Evolutionary conservation across 495 filamentous ascomycete species (phyloP).

Genomic region (Penicillium goetzii): DNA sequence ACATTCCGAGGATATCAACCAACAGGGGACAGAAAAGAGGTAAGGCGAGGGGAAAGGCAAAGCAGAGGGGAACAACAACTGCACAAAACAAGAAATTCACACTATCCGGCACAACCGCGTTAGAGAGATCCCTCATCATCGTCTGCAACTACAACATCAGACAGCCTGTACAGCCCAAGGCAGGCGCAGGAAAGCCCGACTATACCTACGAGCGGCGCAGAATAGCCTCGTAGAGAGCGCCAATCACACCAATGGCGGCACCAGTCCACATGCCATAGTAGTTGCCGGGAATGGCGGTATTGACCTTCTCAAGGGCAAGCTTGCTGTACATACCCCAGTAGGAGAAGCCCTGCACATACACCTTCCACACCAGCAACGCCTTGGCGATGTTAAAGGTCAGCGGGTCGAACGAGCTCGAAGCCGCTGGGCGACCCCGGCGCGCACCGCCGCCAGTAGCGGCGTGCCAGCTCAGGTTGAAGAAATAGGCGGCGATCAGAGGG

Average conservation of each 20-base stretch:
- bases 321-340: conserved; percentile 65
- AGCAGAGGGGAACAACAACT: conserved; percentile 2
- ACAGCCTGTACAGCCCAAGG: conserved; percentile 27
- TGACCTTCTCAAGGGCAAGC: conserved; percentile 62
- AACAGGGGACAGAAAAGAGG: conserved; percentile 3
- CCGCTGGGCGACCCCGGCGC: conserved; percentile 28
- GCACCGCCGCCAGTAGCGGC: conserved; percentile 35
- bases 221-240: conserved; percentile 81
- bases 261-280: conserved; percentile 73
- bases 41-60: not conserved
- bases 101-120: conserved; percentile 5
- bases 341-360: conserved; percentile 71
- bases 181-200: conserved; percentile 19
- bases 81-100: conserved; percentile 7
- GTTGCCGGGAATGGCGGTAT: conserved; percentile 69
- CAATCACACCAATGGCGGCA: conserved; percentile 67
- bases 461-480: conserved; percentile 76
- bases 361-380: conserved; percentile 74
- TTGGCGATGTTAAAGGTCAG: conserved; percentile 87
- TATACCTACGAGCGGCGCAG: conserved; percentile 64
- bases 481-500: conserved; percentile 75
- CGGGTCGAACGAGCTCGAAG: conserved; percentile 69
- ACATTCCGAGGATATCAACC: conserved; percentile 35
- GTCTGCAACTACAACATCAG: conserved; percentile 15
- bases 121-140: not conserved